These are phyloP conservation scores for Rhizomucor miehei DNA, from an alignment of 371 early-diverging fungal species.

Conservation along the genomic window DNA sequence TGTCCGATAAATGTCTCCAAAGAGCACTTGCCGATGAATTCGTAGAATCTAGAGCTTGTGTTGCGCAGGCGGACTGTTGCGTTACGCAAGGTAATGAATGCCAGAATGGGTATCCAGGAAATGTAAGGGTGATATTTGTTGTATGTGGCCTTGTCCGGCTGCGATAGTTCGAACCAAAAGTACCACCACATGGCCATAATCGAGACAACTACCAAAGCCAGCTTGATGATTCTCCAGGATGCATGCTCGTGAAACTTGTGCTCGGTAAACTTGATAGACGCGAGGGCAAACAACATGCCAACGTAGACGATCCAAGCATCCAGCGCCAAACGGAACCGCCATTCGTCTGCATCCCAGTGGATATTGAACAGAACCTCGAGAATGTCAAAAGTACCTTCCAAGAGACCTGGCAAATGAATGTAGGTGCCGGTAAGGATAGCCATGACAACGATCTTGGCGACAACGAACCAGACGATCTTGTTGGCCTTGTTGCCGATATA, in stretches of 20 bases:
- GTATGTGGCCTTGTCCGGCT: constrained; percentile 46
- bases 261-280: constrained; percentile 43
- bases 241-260: constrained; percentile 33
- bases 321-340: constrained; percentile 63
- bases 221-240: constrained; percentile 34
- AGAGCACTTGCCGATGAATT: constrained; percentile 62
- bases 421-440: constrained; percentile 31
- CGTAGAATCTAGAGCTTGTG: constrained; percentile 51
- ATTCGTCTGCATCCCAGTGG: constrained; percentile 57
- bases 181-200: constrained; percentile 38
- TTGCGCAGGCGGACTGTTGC: constrained; percentile 44
- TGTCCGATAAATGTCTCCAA: constrained; percentile 79
- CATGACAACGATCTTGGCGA: constrained; percentile 48
- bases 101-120: constrained; percentile 59
- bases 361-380: constrained; percentile 42
- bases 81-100: constrained; percentile 68
- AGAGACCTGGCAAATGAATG: constrained; percentile 41
- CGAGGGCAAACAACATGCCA: constrained; percentile 54
- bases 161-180: constrained; percentile 46
- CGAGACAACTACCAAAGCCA: constrained; percentile 24
- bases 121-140: constrained; percentile 62
- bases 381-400: constrained; percentile 36
- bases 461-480: constrained; percentile 37
- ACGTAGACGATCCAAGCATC: constrained; percentile 63
- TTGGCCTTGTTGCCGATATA: constrained; percentile 43